A percentile compares a stretch with the other conserved stretches of the same genome.
These are phyloP conservation scores for Moesziomyces sp. DNA, from an alignment of 1,284 basidiomycete genomes.

Conservation along the genomic window DNA sequence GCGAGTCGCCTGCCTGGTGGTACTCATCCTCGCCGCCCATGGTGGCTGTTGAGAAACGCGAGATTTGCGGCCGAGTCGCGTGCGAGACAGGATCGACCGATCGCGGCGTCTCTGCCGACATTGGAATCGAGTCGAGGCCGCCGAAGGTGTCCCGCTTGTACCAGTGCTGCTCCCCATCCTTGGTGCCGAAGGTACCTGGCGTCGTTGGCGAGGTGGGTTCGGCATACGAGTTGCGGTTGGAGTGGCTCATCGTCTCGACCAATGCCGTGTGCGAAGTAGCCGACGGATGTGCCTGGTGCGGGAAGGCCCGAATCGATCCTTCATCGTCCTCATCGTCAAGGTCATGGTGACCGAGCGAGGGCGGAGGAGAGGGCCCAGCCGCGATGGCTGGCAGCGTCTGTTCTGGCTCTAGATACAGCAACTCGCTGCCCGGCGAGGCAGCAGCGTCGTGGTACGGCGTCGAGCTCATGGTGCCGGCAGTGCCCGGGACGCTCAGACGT, in stretches of 20 bases:
- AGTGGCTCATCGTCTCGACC: constrained; percentile 22
- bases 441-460: constrained; percentile 23
- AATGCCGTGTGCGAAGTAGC: constrained; percentile 31
- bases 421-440: constrained; percentile 40
- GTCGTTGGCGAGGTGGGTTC: constrained; percentile 1
- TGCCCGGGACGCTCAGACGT: constrained; percentile 30
- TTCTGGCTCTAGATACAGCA: constrained; percentile 13
- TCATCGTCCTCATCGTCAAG: constrained; percentile 24
- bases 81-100: constrained; percentile 1
- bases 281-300: constrained; percentile 16
- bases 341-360: constrained; percentile 9
- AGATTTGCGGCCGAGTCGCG: constrained; percentile 24
- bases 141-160: constrained; percentile 38
- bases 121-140: constrained; percentile 19
- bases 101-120: background rate
- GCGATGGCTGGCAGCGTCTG: constrained; percentile 10
- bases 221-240: constrained; percentile 15
- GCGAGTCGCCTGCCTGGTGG: background rate
- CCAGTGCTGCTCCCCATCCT: constrained; percentile 5
- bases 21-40: constrained; percentile 11
- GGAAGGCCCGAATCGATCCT: constrained; percentile 22
- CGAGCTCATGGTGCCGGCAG: constrained; percentile 21
- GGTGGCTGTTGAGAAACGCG: constrained; percentile 24
- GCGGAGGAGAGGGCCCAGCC: constrained; percentile 19
- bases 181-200: background rate